Conservation (phyloP, 208 protist genomes). For the Trypanosoma congolense region DNA sequence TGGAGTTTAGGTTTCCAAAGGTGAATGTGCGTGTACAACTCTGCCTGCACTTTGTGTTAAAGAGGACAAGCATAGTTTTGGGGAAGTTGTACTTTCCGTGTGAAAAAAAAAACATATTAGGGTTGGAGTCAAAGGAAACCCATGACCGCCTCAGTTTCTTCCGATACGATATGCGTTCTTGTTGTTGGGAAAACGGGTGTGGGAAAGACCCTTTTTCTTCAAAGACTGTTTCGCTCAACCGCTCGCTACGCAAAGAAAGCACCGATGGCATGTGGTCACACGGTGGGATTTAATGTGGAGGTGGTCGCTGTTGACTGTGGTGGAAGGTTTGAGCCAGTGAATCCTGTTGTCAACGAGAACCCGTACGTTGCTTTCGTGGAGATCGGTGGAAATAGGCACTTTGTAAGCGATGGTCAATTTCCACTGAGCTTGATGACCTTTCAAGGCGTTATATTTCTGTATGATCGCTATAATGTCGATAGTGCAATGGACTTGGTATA, state of each 20-base stretch:
- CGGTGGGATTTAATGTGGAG: constrained; percentile 51
- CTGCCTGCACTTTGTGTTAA: too few species aligned
- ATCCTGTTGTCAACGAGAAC: not conserved
- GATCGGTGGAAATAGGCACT: constrained; percentile 62
- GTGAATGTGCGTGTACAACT: too few species aligned
- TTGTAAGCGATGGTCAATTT: constrained; percentile 34
- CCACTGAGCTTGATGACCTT: constrained; percentile 45
- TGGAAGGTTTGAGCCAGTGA: not conserved
- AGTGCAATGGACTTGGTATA: constrained; percentile 45
- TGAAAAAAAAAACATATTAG: constrained; percentile 1
- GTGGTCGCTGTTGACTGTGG: constrained; percentile 23
- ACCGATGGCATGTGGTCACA: constrained; percentile 29
- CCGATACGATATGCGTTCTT: constrained; percentile 39
- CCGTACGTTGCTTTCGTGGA: constrained; percentile 64
- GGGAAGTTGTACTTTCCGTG: too few species aligned
- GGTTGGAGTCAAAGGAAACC: not conserved
- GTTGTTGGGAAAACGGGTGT: constrained; percentile 73
- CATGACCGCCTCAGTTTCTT: not conserved
- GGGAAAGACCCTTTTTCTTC: constrained; percentile 78
- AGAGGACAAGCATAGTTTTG: too few species aligned
- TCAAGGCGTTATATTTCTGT: constrained; percentile 77
- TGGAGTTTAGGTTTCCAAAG: too few species aligned
- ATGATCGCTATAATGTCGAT: constrained; percentile 49
- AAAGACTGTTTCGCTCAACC: constrained; percentile 42
- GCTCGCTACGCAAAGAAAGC: constrained; percentile 9